Conservation (phyloP, 257 asterid genomes). For the Marsdenia floribunda region DNA sequence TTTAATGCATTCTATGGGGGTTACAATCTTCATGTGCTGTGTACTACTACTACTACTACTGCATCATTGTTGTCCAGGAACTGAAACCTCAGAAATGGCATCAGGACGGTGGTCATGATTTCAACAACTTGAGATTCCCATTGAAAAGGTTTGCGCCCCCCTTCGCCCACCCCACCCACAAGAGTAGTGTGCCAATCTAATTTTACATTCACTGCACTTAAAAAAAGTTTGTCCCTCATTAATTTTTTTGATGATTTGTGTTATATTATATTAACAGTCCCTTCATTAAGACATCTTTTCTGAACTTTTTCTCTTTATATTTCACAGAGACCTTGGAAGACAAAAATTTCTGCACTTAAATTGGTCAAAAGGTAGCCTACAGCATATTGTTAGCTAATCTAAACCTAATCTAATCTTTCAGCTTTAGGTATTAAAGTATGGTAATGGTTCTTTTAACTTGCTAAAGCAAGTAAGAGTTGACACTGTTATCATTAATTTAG, state of each 20-base stretch:
- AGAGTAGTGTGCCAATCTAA: neutral
- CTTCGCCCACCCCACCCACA: neutral
- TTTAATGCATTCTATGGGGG: neutral
- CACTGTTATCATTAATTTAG: neutral
- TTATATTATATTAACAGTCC: neutral
- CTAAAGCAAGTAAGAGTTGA: neutral
- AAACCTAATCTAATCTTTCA: slow-evolving; percentile 11
- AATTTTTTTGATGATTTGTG: neutral
- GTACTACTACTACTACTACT: neutral
- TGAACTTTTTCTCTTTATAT: neutral
- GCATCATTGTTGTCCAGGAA: neutral
- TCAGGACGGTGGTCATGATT: neutral
- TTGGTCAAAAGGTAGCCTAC: slow-evolving; percentile 25
- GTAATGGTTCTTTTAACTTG: neutral
- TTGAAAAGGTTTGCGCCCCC: slow-evolving; percentile 4
- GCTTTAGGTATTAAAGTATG: slow-evolving; percentile 3
- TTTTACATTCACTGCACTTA: neutral
- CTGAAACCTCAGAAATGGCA: neutral
- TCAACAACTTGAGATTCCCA: slow-evolving; percentile 3
- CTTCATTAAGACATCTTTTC: neutral
- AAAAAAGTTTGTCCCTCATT: slow-evolving; percentile 9
- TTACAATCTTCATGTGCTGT: slow-evolving; percentile 1
- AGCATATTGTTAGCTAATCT: slow-evolving; percentile 1
- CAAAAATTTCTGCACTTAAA: slow-evolving; percentile 26
- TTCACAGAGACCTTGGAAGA: slow-evolving; percentile 6